Conservation (phyloP, 805 yeast species). For the Candida ovalis region DNA sequence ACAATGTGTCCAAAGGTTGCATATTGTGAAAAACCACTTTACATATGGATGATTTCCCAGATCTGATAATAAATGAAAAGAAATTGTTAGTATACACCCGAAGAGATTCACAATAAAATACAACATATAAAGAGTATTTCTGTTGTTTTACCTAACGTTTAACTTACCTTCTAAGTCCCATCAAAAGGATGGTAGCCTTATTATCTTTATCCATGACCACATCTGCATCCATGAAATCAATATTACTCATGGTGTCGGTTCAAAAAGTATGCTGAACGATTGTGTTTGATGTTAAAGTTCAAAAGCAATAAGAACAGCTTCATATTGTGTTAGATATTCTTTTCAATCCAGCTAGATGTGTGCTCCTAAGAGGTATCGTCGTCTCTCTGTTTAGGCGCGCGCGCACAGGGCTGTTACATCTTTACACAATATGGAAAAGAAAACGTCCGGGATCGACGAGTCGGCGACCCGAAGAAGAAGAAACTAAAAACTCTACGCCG, state of each 20-base stretch:
- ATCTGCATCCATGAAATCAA: conserved; percentile 19
- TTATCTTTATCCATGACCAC: conserved; percentile 41
- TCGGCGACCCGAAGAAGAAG: too few species aligned
- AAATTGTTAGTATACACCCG: conserved; percentile 5
- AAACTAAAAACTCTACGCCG: too few species aligned
- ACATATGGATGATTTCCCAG: conserved; percentile 93
- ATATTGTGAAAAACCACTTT: conserved; percentile 94
- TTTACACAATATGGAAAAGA: too few species aligned
- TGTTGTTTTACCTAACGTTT: background rate
- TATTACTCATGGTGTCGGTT: conserved; percentile 5
- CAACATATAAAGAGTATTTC: background rate
- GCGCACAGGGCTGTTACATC: too few species aligned
- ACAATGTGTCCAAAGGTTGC: conserved; percentile 92
- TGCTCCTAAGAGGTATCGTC: too few species aligned
- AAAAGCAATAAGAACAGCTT: too few species aligned
- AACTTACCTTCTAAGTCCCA: conserved; percentile 74
- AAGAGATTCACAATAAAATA: background rate
- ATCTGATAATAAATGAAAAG: conserved; percentile 35
- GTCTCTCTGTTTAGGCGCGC: too few species aligned
- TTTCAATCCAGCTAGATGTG: too few species aligned
- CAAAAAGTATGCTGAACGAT: too few species aligned
- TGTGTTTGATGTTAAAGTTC: too few species aligned
- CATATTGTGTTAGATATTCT: too few species aligned
- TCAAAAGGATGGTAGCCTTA: conserved; percentile 76
- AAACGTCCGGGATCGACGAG: too few species aligned